Percentiles rank a stretch among this genome's conserved stretches.
Evolutionary conservation across 371 early-diverging fungal species (phyloP).

Genomic region (Mucor racemosus): DNA sequence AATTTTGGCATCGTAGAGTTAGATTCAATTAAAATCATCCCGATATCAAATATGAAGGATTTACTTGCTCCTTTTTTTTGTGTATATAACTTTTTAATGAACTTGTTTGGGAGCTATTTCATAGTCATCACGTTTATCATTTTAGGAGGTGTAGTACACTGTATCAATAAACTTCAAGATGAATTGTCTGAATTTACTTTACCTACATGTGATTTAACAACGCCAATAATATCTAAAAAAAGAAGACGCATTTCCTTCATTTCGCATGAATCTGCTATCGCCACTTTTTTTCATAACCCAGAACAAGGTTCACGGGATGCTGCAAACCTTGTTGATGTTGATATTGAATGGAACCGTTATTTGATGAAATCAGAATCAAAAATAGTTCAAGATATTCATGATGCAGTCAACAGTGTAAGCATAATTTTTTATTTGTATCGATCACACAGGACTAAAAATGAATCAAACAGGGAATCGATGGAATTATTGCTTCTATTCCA

Average conservation of each 20-base stretch:
- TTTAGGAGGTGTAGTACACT: neutral
- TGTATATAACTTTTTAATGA: neutral
- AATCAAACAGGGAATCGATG: slow-evolving; percentile 36
- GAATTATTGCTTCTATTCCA: slow-evolving; percentile 52
- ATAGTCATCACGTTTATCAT: neutral
- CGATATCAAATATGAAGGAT: neutral
- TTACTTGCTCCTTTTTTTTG: neutral
- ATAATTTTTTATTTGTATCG: neutral
- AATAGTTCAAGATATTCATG: slow-evolving; percentile 43
- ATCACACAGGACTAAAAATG: neutral
- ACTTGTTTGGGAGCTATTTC: neutral
- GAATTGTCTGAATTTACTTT: neutral
- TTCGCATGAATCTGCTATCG: slow-evolving; percentile 39
- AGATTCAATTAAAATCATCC: slow-evolving; percentile 12
- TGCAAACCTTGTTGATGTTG: slow-evolving; percentile 40
- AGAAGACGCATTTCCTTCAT: slow-evolving; percentile 34
- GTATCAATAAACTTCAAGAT: neutral
- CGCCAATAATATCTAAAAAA: neutral
- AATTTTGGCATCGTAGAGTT: slow-evolving; percentile 9
- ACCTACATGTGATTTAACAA: neutral
- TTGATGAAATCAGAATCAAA: slow-evolving; percentile 20
- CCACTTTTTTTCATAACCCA: slow-evolving; percentile 42
- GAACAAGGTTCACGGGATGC: slow-evolving; percentile 50
- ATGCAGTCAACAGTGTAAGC: slow-evolving; percentile 32
- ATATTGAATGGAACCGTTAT: slow-evolving; percentile 46